Percentiles rank a stretch among this genome's conserved stretches.
phyloP scores from a whole-genome alignment of 192 early-diverging fungal genomes.

The Thoreauomyces humboldtii region DNA sequence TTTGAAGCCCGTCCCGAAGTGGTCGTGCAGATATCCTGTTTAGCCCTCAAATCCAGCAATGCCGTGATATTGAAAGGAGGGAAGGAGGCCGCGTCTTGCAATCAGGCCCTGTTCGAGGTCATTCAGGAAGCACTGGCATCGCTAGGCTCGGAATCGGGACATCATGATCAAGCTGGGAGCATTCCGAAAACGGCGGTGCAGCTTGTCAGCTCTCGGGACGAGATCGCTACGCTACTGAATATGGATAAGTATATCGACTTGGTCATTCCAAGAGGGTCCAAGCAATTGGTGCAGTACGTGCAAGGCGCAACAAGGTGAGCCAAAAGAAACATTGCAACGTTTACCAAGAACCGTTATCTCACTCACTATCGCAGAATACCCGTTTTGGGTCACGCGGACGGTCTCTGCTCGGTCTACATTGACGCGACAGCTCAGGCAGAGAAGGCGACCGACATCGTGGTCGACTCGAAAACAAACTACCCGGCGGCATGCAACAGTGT shows the following conservation, averaged over 20 bases:
- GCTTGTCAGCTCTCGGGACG: slow-evolving; percentile 85
- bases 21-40: slow-evolving; percentile 91
- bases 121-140: slow-evolving; percentile 77
- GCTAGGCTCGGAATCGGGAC: background rate
- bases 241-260: slow-evolving; percentile 93
- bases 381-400: slow-evolving; percentile 99
- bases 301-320: slow-evolving; percentile 80
- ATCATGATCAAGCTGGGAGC: background rate
- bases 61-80: slow-evolving; percentile 98
- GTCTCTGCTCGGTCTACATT: slow-evolving; percentile 88
- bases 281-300: slow-evolving; percentile 85
- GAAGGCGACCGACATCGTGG: slow-evolving; percentile 75
- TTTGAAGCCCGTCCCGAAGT: slow-evolving; percentile 99
- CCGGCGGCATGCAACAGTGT: slow-evolving; percentile 95
- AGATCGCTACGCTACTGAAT: slow-evolving; percentile 80
- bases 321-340: background rate
- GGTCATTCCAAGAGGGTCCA: slow-evolving; percentile 93
- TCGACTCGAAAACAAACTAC: slow-evolving; percentile 91
- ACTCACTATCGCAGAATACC: slow-evolving; percentile 70
- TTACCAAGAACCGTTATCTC: background rate
- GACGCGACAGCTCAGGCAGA: slow-evolving; percentile 77
- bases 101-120: slow-evolving; percentile 68
- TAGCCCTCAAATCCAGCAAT: slow-evolving; percentile 96
- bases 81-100: slow-evolving; percentile 83
- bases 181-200: slow-evolving; percentile 76